Conservation (phyloP, 2,329 filamentous ascomycete species). For the Diaporthe humulicola region DNA sequence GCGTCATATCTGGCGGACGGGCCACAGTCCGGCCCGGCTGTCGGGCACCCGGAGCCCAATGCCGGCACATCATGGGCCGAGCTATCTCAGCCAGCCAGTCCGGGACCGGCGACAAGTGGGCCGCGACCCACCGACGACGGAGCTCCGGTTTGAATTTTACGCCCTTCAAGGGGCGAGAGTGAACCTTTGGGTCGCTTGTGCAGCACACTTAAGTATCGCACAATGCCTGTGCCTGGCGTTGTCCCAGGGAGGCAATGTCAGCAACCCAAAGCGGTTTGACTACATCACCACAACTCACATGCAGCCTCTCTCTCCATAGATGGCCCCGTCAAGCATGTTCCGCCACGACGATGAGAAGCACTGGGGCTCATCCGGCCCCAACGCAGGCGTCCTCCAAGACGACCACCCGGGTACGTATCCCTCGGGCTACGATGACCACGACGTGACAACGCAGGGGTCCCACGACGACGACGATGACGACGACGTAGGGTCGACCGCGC, state of each 20-base stretch:
- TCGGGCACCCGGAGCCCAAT: conserved; percentile 15
- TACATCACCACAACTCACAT: background rate
- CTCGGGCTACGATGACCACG: conserved; percentile 3
- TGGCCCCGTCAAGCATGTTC: background rate
- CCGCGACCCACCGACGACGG: conserved; percentile 17
- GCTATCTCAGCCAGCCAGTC: conserved; percentile 3
- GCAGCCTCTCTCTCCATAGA: background rate
- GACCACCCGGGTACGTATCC: background rate
- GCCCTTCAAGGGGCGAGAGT: conserved; percentile 20
- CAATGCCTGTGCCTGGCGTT: background rate
- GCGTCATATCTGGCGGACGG: conserved; percentile 10
- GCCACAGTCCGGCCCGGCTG: conserved; percentile 19
- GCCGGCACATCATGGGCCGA: conserved; percentile 8
- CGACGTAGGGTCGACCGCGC: conserved; percentile 3
- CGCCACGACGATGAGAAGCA: background rate
- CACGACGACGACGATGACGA: conserved; percentile 24
- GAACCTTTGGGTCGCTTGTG: background rate
- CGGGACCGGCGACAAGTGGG: conserved; percentile 23
- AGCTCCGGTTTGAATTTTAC: conserved; percentile 26
- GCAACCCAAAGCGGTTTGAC: background rate
- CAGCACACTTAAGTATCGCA: conserved; percentile 2
- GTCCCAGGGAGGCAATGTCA: background rate
- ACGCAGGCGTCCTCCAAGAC: background rate
- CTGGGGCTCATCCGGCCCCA: background rate
- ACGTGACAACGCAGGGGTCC: background rate